Evolutionary conservation across 164 flowering plant species (phyloP), one percentile per base, ranked within the genome.

Genomic region (Macadamia integrifolia): DNA sequence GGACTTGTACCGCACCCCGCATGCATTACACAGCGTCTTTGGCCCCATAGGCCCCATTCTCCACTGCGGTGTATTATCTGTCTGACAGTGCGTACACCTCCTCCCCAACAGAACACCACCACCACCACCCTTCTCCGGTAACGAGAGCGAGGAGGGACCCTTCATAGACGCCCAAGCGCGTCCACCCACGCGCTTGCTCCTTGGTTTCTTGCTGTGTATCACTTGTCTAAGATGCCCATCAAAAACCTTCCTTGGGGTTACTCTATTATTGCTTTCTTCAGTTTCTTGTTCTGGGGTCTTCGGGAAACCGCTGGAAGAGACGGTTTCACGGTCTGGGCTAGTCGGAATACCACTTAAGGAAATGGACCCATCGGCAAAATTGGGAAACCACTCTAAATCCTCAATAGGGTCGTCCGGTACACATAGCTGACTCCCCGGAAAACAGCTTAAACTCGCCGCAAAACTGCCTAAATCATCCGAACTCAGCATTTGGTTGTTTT

Each of bases 21-120:
- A 74, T 6, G 77, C 77, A 58, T 74, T 74, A 43, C 77, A 74
- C 23, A 74, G 64, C 6, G 77, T 70, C 14, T 74, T 74, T 1
- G 77, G 70, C 10, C 77, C 77, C 53, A 13, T 3, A 0, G 77
- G 77, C 12, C 77, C 77, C 48, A 18, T 32, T 32, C 77, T 40
- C 77, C 77, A 74, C 30, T 74, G 77, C 18, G 77, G 74, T 23
- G 77, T 74, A 50, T 66, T 62, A 35, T 70, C 63, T 1, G 52
- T 23, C 13, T 10, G 32, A 64, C 76, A 74, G 17, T 74, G 76
- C 3, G 44, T 60, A 46, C 76, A 74, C 46, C 43, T 64, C 55
- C 57, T 61, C 43, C 67, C 60, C n/a, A 17, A 3, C 28, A 9
- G 11, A 6, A 2, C 11, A 3, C 55, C 55, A 14, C 14, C 9